phyloP scores from a whole-genome alignment of 768 basidiomycete species.

The Termitomyces sp. region DNA sequence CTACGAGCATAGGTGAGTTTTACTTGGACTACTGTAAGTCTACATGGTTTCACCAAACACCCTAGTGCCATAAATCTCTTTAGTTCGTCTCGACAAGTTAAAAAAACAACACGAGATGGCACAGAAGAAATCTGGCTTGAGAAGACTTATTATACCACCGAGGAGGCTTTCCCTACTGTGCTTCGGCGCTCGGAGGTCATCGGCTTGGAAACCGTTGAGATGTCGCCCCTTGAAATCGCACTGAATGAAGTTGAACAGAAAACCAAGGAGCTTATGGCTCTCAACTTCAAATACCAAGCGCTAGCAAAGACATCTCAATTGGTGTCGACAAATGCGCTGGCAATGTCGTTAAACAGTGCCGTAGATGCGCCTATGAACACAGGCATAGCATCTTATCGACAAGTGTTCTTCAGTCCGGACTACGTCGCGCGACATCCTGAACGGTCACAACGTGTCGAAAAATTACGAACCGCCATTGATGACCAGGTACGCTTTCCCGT shows the following conservation, averaged over 20 bases:
- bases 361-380: slow-evolving; percentile 79
- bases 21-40: too few species aligned
- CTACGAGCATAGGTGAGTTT: slow-evolving; percentile 73
- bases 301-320: slow-evolving; percentile 70
- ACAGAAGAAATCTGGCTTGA: slow-evolving; percentile 80
- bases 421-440: slow-evolving; percentile 69
- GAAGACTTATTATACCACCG: slow-evolving; percentile 83
- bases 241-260: slow-evolving; percentile 76
- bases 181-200: slow-evolving; percentile 86
- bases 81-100: slow-evolving; percentile 65
- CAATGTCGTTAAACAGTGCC: slow-evolving; percentile 82
- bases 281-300: slow-evolving; percentile 69
- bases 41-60: background rate
- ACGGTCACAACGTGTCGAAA: slow-evolving; percentile 63
- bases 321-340: slow-evolving; percentile 73
- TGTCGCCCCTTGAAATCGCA: slow-evolving; percentile 84
- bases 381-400: slow-evolving; percentile 75
- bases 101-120: slow-evolving; percentile 58
- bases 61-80: slow-evolving; percentile 78
- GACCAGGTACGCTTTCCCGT: slow-evolving; percentile 57
- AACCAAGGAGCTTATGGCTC: slow-evolving; percentile 67
- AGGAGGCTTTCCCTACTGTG: slow-evolving; percentile 88
- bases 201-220: slow-evolving; percentile 61
- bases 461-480: slow-evolving; percentile 70
- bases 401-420: slow-evolving; percentile 66